A percentile compares a stretch with the other conserved stretches of the same genome.
Evolutionary conservation across 2,329 filamentous ascomycete species (phyloP).

Genomic region (Huntiella bhutanensis): DNA sequence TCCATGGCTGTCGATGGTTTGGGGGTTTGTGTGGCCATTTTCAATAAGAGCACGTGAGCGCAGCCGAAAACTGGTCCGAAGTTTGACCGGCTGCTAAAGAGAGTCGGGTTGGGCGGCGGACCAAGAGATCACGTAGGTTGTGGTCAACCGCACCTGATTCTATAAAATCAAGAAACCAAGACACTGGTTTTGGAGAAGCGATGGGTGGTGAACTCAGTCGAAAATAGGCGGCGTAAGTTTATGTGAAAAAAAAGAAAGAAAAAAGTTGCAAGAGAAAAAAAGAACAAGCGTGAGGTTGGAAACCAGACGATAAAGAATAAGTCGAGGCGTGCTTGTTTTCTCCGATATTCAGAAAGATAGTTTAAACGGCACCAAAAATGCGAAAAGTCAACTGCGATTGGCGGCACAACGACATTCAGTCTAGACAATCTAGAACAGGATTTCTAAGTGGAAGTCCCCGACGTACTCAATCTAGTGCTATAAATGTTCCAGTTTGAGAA

Average conservation of each 20-base stretch:
- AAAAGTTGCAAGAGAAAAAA: not conserved
- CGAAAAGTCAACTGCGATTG: constrained; percentile 1
- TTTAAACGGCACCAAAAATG: not conserved
- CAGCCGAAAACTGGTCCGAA: not conserved
- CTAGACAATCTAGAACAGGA: not conserved
- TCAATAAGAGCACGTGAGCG: constrained; percentile 18
- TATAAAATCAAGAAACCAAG: not conserved
- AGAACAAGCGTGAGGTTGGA: not conserved
- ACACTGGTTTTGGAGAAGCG: not conserved
- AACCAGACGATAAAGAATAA: too few relatives aligned
- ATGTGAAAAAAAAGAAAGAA: not conserved
- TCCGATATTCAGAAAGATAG: not conserved
- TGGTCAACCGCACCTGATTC: constrained; percentile 9
- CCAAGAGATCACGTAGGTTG: constrained; percentile 1
- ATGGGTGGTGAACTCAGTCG: not conserved
- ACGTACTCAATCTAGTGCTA: not conserved
- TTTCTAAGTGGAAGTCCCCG: not conserved
- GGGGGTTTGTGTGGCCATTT: constrained; percentile 35
- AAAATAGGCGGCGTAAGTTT: not conserved
- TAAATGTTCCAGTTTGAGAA: constrained; percentile 1
- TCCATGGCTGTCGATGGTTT: constrained; percentile 32
- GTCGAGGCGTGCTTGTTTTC: not conserved
- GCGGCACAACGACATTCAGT: constrained; percentile 7
- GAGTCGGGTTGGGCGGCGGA: constrained; percentile 6
- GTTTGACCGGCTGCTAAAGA: not conserved